A percentile compares a stretch with the other conserved stretches of the same genome.
These are phyloP conservation scores for Erucastrum elatum DNA, from an alignment of 345 rosid genomes.

Conservation along the genomic window DNA sequence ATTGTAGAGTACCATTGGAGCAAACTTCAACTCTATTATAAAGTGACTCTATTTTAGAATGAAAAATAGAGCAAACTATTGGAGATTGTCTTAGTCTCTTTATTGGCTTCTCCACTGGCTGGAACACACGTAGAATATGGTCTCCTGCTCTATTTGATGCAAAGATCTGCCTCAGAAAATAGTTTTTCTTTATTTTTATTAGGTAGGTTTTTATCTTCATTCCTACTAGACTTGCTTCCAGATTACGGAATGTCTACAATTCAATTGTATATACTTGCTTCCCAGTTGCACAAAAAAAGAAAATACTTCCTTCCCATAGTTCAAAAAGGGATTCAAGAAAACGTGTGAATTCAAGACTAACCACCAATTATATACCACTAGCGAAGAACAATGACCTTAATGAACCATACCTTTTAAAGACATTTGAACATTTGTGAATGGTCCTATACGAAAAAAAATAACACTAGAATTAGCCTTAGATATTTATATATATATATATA, in stretches of 20 bases:
- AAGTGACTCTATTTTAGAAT: too few relatives aligned
- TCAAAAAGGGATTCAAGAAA: not conserved
- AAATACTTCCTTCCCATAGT: not conserved
- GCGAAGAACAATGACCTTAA: conserved; percentile 2
- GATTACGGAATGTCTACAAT: conserved; percentile 40
- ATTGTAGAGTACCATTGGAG: too few relatives aligned
- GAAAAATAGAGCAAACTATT: too few relatives aligned
- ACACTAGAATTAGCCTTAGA: not conserved
- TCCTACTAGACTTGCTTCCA: conserved; percentile 39
- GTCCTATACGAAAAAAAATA: conserved; percentile 24
- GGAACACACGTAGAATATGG: not conserved
- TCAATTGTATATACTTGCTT: too few relatives aligned
- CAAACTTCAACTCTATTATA: too few relatives aligned
- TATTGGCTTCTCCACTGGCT: not conserved
- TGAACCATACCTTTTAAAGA: not conserved
- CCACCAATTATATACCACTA: conserved; percentile 17
- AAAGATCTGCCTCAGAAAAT: conserved; percentile 21
- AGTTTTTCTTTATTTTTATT: not conserved
- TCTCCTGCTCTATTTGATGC: conserved; percentile 43
- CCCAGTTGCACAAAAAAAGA: too few relatives aligned
- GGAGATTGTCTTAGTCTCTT: too few relatives aligned
- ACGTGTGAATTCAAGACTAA: not conserved
- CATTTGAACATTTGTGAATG: conserved; percentile 25
- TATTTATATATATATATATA: not conserved
- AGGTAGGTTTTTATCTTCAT: not conserved